Conservation (phyloP, 2,329 filamentous ascomycete species). For the Geosmithia flava region DNA sequence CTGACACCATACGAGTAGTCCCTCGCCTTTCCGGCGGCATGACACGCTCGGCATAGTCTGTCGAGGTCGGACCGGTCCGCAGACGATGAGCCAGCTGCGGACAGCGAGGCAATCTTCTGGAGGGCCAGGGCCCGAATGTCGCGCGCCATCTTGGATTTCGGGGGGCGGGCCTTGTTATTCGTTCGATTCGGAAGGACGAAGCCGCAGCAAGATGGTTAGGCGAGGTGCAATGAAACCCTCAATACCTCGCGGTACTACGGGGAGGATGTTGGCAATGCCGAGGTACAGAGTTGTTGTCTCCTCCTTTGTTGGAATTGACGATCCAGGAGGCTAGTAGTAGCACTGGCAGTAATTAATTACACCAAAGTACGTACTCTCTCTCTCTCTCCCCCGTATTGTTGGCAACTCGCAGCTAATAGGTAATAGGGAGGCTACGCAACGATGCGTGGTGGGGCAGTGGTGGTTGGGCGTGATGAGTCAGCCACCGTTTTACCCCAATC, state of each 20-base stretch:
- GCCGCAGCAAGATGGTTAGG: neutral
- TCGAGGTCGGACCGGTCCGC: conserved; percentile 54
- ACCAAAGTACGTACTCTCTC: no score
- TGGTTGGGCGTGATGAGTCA: conserved; percentile 22
- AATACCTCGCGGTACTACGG: neutral
- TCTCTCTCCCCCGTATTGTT: no score
- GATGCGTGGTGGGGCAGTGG: neutral
- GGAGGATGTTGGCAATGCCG: neutral
- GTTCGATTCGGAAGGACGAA: neutral
- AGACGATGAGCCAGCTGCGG: conserved; percentile 39
- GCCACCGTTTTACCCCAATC: conserved; percentile 18
- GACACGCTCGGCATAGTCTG: conserved; percentile 45
- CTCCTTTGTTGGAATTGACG: no score
- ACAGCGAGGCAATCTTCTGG: conserved; percentile 52
- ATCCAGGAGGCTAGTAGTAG: no score
- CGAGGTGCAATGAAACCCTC: neutral
- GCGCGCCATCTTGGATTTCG: conserved; percentile 27
- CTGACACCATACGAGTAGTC: conserved; percentile 36
- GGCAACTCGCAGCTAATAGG: no score
- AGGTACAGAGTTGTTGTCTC: neutral
- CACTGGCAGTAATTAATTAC: no score
- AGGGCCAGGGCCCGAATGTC: conserved; percentile 50
- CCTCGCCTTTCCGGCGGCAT: conserved; percentile 28
- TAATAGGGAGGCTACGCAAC: neutral
- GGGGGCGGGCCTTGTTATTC: neutral